Percentiles rank a stretch among this genome's conserved stretches.
Conservation (phyloP, 1,284 basidiomycete genomes). For the Sanghuangporus weigelae region DNA sequence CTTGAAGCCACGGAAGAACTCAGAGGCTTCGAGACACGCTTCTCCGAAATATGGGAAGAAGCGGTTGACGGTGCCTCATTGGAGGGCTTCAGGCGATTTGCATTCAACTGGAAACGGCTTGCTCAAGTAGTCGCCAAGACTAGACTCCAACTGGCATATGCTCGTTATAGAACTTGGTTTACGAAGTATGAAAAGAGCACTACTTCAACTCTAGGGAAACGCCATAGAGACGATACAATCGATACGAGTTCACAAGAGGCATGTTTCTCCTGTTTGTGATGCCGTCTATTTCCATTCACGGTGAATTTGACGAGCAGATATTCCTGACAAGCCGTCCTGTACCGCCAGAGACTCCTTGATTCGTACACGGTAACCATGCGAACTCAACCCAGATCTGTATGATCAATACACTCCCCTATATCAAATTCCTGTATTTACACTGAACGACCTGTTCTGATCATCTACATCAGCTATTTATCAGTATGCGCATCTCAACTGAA, state of each 20-base stretch:
- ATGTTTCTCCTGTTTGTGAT: not conserved
- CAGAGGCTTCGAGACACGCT: not conserved
- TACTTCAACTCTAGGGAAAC: not conserved
- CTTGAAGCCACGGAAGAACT: not conserved
- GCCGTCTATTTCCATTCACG: not conserved
- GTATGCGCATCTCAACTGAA: not conserved
- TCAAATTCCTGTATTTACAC: not conserved
- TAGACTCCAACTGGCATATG: not conserved
- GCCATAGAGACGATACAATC: not conserved
- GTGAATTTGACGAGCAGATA: not conserved
- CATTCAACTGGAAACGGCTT: not conserved
- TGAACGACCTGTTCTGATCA: not conserved
- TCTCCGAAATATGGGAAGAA: not conserved
- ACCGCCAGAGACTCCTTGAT: not conserved
- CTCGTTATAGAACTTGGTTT: not conserved
- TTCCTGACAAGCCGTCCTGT: not conserved
- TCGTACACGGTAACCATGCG: not conserved
- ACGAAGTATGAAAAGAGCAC: not conserved
- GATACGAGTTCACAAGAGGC: not conserved
- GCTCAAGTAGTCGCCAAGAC: not conserved
- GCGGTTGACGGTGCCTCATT: not conserved
- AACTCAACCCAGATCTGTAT: not conserved
- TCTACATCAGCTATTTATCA: not conserved
- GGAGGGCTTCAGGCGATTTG: not conserved
- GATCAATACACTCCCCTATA: not conserved